Conservation (phyloP, 2,329 filamentous ascomycete genomes). For the Rhynchosporium secalis region DNA sequence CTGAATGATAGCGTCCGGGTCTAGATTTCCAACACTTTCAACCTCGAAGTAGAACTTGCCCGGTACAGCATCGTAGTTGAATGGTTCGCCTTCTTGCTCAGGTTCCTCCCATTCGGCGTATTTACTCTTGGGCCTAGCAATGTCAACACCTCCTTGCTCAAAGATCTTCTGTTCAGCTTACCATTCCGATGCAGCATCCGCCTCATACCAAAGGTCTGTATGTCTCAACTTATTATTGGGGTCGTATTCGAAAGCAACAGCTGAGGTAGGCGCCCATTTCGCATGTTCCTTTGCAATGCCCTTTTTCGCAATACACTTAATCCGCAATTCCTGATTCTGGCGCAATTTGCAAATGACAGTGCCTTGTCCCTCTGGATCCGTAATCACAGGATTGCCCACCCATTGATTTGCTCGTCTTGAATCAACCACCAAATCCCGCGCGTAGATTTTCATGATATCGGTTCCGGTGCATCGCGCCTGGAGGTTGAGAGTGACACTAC, state of each 20-base stretch:
- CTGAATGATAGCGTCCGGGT: constrained; percentile 86
- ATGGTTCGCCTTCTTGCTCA: constrained; percentile 77
- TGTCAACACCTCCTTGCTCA: constrained; percentile 18
- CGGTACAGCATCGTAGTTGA: constrained; percentile 87
- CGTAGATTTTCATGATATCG: constrained; percentile 91
- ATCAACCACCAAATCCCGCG: constrained; percentile 78
- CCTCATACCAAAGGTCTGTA: constrained; percentile 92
- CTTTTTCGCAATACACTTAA: constrained; percentile 95
- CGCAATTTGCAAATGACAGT: constrained; percentile 88
- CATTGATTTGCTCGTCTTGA: constrained; percentile 69
- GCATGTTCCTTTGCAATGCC: constrained; percentile 98
- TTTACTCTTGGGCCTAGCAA: constrained; percentile 72
- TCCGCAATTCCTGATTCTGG: constrained; percentile 83
- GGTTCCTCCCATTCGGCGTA: constrained; percentile 80
- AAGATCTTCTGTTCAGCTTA: constrained; percentile 47
- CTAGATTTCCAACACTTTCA: constrained; percentile 82
- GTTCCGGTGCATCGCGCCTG: constrained; percentile 84
- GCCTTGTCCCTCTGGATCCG: constrained; percentile 77
- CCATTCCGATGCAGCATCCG: constrained; percentile 81
- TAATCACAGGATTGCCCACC: constrained; percentile 80
- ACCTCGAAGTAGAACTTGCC: constrained; percentile 90
- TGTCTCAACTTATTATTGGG: constrained; percentile 95
- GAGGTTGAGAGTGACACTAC: constrained; percentile 80
- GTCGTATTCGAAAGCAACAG: constrained; percentile 96
- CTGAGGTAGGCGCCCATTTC: constrained; percentile 92